A percentile compares a stretch with the other conserved stretches of the same genome.
These are phyloP conservation scores for Friedmanniomyces endolithicus DNA, from an alignment of 495 filamentous ascomycete genomes.

Conservation along the genomic window DNA sequence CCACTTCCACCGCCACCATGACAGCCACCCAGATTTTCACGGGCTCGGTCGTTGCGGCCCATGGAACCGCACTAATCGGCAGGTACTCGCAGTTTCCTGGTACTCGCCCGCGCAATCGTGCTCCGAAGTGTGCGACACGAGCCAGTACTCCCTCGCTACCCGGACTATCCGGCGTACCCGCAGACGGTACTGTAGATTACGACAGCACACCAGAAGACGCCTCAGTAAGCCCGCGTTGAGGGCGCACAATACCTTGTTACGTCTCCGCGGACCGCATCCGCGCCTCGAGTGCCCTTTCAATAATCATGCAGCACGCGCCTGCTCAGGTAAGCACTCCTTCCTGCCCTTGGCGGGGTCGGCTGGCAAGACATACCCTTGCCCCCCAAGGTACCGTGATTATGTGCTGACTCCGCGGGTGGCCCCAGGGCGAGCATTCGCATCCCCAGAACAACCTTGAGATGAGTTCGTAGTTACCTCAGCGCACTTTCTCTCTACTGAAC, in stretches of 20 bases:
- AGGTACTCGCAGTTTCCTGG: background rate
- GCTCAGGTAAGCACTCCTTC: slow-evolving; percentile 3
- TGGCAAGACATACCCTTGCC: background rate
- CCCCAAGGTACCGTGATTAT: background rate
- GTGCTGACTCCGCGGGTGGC: slow-evolving; percentile 4
- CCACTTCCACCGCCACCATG: background rate
- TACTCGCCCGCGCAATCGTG: background rate
- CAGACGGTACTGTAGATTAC: background rate
- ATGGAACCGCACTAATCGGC: background rate
- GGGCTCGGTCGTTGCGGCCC: background rate
- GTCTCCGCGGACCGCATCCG: background rate
- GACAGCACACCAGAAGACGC: background rate
- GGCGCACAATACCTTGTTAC: background rate
- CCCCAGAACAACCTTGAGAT: slow-evolving; percentile 12
- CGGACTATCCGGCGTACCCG: background rate
- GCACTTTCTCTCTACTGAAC: background rate
- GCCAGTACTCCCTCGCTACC: background rate
- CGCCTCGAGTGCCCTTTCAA: background rate
- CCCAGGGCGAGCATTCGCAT: background rate
- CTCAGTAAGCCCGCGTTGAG: too few relatives aligned
- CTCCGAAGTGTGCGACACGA: background rate
- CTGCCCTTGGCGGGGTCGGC: too few relatives aligned
- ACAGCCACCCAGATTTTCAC: background rate
- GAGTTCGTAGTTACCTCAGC: slow-evolving; percentile 9
- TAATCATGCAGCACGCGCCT: slow-evolving; percentile 6